Conservation (phyloP, 768 basidiomycete species). For the Mrakia frigida region DNA sequence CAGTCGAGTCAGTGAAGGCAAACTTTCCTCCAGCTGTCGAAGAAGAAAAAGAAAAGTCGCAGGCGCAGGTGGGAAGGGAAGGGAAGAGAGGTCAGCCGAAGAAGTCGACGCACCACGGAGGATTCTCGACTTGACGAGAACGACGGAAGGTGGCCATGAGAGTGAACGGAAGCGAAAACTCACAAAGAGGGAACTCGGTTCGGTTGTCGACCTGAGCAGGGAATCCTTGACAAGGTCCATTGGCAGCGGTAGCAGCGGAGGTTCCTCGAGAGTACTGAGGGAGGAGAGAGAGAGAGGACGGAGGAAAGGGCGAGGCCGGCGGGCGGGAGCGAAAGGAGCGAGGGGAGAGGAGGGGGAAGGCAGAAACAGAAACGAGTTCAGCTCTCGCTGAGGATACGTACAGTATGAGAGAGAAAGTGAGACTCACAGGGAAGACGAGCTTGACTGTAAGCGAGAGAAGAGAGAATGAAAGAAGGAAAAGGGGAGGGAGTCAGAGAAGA, state of each 20-base stretch:
- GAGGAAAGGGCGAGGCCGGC: too few species aligned
- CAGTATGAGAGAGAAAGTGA: background rate
- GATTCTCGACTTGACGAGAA: too few species aligned
- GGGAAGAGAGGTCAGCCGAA: background rate
- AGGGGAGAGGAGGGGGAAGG: background rate
- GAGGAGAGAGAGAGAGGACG: background rate
- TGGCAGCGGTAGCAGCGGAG: background rate
- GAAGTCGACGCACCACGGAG: too few species aligned
- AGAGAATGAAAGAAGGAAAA: background rate
- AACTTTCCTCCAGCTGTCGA: background rate
- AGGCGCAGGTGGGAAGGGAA: background rate
- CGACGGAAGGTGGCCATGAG: background rate
- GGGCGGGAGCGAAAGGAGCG: too few species aligned
- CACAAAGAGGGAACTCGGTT: background rate
- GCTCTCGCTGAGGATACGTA: background rate
- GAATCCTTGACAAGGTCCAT: background rate
- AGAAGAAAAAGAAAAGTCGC: background rate
- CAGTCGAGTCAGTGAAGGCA: background rate
- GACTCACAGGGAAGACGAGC: constrained; percentile 7
- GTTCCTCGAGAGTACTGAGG: background rate
- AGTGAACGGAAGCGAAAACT: background rate
- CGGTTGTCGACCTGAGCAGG: background rate
- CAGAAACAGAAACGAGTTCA: background rate
- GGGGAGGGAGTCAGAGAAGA: background rate
- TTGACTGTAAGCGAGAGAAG: background rate